phyloP scores from a whole-genome alignment of 1,284 basidiomycete genomes.

The Leccinum variabile region DNA sequence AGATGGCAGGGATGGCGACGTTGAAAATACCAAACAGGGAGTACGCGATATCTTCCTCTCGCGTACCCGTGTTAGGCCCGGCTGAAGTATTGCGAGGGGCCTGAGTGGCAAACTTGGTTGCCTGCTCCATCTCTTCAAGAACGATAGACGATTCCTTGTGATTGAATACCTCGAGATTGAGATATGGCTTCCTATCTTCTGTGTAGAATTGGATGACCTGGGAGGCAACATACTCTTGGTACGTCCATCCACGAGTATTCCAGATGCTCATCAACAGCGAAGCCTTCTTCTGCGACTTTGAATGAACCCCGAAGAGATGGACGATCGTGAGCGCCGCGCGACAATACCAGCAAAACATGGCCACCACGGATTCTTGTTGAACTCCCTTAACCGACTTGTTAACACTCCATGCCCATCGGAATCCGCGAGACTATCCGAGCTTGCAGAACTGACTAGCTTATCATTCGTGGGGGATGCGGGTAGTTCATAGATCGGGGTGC shows the following conservation, averaged over 20 bases:
- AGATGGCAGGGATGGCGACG: too few relatives aligned
- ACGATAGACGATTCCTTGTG: constrained; percentile 48
- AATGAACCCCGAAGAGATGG: neutral
- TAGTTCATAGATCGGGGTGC: neutral
- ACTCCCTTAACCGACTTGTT: neutral
- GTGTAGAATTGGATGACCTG: too few relatives aligned
- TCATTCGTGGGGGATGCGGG: neutral
- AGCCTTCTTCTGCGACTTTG: neutral
- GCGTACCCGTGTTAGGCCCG: neutral
- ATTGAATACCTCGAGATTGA: too few relatives aligned
- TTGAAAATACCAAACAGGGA: too few relatives aligned
- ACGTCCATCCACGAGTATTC: neutral
- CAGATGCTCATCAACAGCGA: neutral
- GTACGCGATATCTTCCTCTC: too few relatives aligned
- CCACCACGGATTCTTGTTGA: neutral
- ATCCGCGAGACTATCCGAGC: neutral
- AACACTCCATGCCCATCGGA: neutral
- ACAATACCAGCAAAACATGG: neutral
- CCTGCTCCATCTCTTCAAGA: neutral
- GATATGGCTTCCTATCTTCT: too few relatives aligned
- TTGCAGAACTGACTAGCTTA: neutral
- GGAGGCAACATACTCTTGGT: neutral
- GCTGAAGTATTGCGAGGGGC: neutral
- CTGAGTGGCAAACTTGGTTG: neutral
- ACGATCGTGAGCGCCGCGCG: neutral